Conservation (phyloP, 2,329 filamentous ascomycete genomes). For the Blastomyces percursus region DNA sequence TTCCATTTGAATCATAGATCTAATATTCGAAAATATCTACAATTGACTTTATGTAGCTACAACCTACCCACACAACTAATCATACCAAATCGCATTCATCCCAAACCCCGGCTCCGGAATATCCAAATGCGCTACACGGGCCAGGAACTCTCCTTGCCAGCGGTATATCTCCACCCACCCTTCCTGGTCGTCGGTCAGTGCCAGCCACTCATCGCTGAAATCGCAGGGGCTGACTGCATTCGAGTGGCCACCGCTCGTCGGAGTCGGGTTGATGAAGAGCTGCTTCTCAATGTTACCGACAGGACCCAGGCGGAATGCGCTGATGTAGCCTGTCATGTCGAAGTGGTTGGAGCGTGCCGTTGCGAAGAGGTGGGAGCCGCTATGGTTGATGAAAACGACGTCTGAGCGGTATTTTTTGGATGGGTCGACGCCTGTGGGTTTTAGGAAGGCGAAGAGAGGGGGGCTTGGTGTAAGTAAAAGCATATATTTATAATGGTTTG, state of each 20-base stretch:
- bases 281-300: constrained; percentile 64
- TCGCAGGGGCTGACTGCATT: constrained; percentile 78
- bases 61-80: constrained; percentile 42
- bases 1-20: too few relatives aligned
- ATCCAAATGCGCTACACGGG: constrained; percentile 62
- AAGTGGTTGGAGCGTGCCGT: constrained; percentile 69
- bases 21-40: too few relatives aligned
- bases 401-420: constrained; percentile 65
- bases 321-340: constrained; percentile 68
- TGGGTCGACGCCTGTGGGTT: constrained; percentile 22
- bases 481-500: too few relatives aligned
- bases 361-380: constrained; percentile 67
- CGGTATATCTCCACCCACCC: constrained; percentile 81
- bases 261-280: constrained; percentile 71
- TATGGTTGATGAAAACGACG: constrained; percentile 62
- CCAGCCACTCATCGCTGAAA: constrained; percentile 82
- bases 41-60: too few relatives aligned
- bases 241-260: constrained; percentile 76
- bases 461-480: too few relatives aligned
- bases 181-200: constrained; percentile 77
- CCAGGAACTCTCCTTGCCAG: constrained; percentile 72
- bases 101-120: constrained; percentile 82
- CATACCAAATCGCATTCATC: constrained; percentile 96
- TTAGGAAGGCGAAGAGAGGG: neutral
- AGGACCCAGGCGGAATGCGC: constrained; percentile 61